Conservation (phyloP, 331 rosid species). For the Telfairia occidentalis region DNA sequence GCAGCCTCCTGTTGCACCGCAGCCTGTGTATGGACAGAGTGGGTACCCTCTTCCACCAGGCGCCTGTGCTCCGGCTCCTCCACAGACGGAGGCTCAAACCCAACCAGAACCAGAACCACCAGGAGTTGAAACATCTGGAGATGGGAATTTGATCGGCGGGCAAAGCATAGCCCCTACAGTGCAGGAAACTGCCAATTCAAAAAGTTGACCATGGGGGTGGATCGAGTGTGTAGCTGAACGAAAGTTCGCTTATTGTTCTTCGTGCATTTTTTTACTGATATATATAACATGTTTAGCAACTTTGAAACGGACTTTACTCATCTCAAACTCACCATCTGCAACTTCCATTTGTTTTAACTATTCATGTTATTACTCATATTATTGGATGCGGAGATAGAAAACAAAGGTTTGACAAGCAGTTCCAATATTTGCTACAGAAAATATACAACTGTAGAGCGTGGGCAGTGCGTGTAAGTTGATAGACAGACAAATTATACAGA, state of each 20-base stretch:
- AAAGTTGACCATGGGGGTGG: slow-evolving; percentile 16
- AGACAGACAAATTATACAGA: background rate
- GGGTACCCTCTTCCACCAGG: slow-evolving; percentile 24
- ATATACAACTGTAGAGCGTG: background rate
- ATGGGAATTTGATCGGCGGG: slow-evolving; percentile 14
- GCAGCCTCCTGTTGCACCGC: slow-evolving; percentile 16
- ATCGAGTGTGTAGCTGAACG: background rate
- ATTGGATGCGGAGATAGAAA: background rate
- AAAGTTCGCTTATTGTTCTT: background rate
- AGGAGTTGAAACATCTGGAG: slow-evolving; percentile 15
- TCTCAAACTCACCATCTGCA: background rate
- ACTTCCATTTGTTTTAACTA: background rate
- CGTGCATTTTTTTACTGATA: background rate
- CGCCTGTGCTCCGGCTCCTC: slow-evolving; percentile 7
- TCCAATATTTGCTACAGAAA: slow-evolving; percentile 1
- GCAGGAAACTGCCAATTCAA: slow-evolving; percentile 16
- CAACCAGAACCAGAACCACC: slow-evolving; percentile 10
- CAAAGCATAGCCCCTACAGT: slow-evolving; percentile 15
- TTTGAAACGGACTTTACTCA: background rate
- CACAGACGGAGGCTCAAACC: slow-evolving; percentile 15
- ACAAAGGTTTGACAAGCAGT: background rate
- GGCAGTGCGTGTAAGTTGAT: background rate
- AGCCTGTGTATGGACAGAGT: slow-evolving; percentile 22
- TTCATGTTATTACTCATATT: background rate
- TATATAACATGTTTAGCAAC: background rate